Conservation (phyloP, 331 rosid genomes). For the Saraca asoca region DNA sequence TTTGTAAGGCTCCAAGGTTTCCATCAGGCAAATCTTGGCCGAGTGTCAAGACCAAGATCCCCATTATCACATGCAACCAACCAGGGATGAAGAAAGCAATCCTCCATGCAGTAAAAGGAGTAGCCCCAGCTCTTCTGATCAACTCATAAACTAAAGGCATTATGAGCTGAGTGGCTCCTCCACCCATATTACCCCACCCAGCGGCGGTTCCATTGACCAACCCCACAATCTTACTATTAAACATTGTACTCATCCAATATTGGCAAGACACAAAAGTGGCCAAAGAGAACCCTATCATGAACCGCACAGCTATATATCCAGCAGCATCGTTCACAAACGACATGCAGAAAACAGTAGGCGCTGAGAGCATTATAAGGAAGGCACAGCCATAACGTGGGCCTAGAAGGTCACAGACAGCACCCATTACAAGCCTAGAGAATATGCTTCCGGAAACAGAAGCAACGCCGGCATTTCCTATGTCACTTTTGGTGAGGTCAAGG, state of each 20-base stretch:
- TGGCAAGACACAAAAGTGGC: constrained; percentile 92
- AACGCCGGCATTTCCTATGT: constrained; percentile 83
- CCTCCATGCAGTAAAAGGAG: constrained; percentile 86
- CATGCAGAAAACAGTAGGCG: constrained; percentile 85
- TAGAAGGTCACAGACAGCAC: constrained; percentile 71
- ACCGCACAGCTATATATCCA: constrained; percentile 64
- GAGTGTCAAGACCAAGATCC: constrained; percentile 64
- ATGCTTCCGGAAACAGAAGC: constrained; percentile 86
- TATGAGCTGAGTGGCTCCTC: constrained; percentile 84
- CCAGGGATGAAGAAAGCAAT: constrained; percentile 88
- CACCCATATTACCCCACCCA: constrained; percentile 97
- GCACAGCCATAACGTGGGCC: constrained; percentile 92
- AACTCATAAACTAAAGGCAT: constrained; percentile 76
- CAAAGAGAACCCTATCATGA: constrained; percentile 82
- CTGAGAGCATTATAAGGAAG: constrained; percentile 65
- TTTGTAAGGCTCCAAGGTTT: constrained; percentile 66
- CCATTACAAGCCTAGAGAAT: constrained; percentile 81
- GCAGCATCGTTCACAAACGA: constrained; percentile 60
- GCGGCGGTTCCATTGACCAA: constrained; percentile 82
- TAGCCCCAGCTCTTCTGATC: constrained; percentile 52
- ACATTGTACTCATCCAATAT: constrained; percentile 95
- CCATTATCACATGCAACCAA: constrained; percentile 65
- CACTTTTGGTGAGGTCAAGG: constrained; percentile 75
- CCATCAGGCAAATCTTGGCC: constrained; percentile 94
- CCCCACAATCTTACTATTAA: constrained; percentile 76